Conservation (phyloP, 2,329 filamentous ascomycete species). For the Tolypocladium nubicola region DNA sequence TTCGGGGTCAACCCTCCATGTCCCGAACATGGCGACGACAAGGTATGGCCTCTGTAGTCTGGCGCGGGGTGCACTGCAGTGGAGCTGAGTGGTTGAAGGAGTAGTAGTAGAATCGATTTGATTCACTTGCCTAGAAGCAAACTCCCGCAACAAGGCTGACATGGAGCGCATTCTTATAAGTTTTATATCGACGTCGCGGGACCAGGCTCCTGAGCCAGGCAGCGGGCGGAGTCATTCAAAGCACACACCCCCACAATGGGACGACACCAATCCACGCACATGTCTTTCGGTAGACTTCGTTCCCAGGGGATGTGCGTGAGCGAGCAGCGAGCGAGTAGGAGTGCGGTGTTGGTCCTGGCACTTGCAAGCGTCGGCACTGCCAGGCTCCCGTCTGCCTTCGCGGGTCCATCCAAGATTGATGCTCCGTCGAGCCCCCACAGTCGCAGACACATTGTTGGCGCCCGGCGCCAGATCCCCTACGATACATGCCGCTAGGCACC, state of each 20-base stretch:
- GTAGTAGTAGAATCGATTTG: not conserved
- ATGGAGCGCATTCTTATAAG: not conserved
- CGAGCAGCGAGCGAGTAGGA: not conserved
- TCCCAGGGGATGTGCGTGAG: not conserved
- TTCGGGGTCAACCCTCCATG: slow-evolving; percentile 28
- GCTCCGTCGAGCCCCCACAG: not conserved
- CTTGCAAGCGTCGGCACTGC: not conserved
- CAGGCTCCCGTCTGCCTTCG: not conserved
- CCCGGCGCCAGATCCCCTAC: not conserved
- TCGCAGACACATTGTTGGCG: not conserved
- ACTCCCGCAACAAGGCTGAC: not conserved
- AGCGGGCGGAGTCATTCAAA: slow-evolving; percentile 1
- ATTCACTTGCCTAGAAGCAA: not conserved
- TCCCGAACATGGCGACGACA: slow-evolving; percentile 20
- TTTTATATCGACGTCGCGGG: not conserved
- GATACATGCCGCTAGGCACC: not conserved
- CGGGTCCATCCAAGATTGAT: not conserved
- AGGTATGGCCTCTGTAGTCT: not conserved
- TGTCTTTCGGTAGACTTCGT: not conserved
- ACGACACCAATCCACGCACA: not conserved
- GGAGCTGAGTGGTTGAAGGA: not conserved
- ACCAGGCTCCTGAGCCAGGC: not conserved
- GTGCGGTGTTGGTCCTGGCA: not conserved
- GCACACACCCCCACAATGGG: slow-evolving; percentile 1
- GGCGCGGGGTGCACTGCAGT: not conserved